A percentile compares a stretch with the other conserved stretches of the same genome.
Evolutionary conservation across 495 filamentous ascomycete species (phyloP).

Genomic region (Penicilliopsis zonata): DNA sequence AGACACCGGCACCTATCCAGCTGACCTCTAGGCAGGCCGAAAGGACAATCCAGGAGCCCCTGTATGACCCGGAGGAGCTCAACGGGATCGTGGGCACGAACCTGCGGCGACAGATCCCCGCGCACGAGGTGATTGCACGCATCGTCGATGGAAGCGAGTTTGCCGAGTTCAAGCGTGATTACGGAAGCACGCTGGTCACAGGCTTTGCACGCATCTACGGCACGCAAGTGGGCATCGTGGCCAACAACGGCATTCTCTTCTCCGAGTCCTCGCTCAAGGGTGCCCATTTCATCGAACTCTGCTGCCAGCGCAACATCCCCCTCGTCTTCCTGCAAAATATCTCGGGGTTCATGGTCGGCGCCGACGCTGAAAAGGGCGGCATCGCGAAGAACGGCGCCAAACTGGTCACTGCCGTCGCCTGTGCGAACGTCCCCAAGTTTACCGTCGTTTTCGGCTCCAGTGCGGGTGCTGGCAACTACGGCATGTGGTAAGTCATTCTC

Average conservation of each 20-base stretch:
- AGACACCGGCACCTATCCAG: conserved; percentile 15
- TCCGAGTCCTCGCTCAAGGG: conserved; percentile 84
- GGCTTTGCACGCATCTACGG: conserved; percentile 89
- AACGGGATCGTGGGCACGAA: conserved; percentile 83
- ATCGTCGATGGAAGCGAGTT: conserved; percentile 88
- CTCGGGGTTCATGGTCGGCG: conserved; percentile 94
- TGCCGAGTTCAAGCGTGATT: conserved; percentile 88
- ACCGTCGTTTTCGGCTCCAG: conserved; percentile 87
- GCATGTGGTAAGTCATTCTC: conserved; percentile 49
- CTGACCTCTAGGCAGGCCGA: conserved; percentile 10
- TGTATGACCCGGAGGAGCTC: conserved; percentile 74
- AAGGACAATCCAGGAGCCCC: conserved; percentile 46
- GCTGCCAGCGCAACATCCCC: conserved; percentile 77
- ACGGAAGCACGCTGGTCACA: conserved; percentile 82
- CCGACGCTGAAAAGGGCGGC: conserved; percentile 82
- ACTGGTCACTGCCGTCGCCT: conserved; percentile 90
- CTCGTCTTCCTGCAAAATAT: conserved; percentile 95
- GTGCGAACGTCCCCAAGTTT: conserved; percentile 92
- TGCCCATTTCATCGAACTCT: conserved; percentile 97
- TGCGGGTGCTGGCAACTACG: conserved; percentile 69
- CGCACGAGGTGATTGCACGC: conserved; percentile 84
- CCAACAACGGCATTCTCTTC: conserved; percentile 98
- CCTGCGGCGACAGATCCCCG: conserved; percentile 69
- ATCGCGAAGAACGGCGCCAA: conserved; percentile 98
- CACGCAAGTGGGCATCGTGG: conserved; percentile 83